Base-by-base conservation (phyloP, 352 stramenopile species). In the Pythium brassicae region DNA sequence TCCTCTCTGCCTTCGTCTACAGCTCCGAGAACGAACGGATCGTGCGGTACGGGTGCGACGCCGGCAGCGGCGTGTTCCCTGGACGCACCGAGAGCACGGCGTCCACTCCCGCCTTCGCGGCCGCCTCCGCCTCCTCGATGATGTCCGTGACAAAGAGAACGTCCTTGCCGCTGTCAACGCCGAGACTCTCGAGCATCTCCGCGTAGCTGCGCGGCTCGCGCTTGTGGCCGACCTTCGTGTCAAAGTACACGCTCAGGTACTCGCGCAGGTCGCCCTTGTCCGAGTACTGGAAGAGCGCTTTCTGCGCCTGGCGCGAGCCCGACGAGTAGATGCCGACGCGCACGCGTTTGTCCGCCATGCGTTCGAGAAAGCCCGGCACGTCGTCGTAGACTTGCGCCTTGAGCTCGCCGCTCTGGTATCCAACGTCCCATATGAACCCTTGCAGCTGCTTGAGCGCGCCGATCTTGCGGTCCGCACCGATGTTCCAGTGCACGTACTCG, bases 251-350 rank as follows among this genome's bases (percentile, higher is more conserved):
- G 40, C 63, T 83, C 60, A 96, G 25, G 37, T 79, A 81, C 29
- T 71, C 50, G 25, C 84, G 82, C 50, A 96, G 61, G 61, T 96
- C 87, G 32, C 85, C 88, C 53, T 86, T 71, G 61, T 89, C 66
- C 4, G 86, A 91, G 66, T 95, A 84, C 60, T 89, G 72, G 59
- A 97, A 96, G 8, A 97, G 71, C 65, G 92, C 67, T 22, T 83
- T 80, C 63, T 97, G 89, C 17, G 89, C 89, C 50, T 89, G 72
- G 19, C 84, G 75, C 63, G 86, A 97, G 14, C 95, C 95, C 8
- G 92, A 98, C 39, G 87, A 97, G 69, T 98, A 98, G 63, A 98
- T 98, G 53, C 87, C 88, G 19, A 98, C 78, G 46, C 76, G 70
- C 40, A 97, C 75, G 47, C 79, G 78, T 20, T 74, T 68, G 3